Percentiles rank a stretch among this genome's conserved stretches.
Conservation (phyloP, 1,139 yeast species). For the Pichia sp. region DNA sequence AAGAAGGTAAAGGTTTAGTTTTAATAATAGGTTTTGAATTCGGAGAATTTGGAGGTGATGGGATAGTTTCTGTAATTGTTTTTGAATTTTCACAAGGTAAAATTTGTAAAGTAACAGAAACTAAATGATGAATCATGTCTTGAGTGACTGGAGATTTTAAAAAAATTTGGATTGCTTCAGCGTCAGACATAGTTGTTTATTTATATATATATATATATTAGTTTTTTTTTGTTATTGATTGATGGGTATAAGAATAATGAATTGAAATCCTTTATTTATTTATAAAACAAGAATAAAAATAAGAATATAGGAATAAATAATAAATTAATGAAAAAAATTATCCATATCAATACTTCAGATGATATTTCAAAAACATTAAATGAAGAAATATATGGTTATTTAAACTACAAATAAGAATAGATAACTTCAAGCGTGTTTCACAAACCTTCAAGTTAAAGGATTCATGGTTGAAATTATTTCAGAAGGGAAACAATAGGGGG, state of each 20-base stretch:
- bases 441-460: too few species aligned
- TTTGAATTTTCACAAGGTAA: constrained; percentile 46
- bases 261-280: too few species aligned
- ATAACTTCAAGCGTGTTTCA: too few species aligned
- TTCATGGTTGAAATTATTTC: too few species aligned
- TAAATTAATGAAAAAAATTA: too few species aligned
- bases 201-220: neutral
- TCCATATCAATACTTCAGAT: too few species aligned
- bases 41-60: constrained; percentile 34
- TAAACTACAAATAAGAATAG: too few species aligned
- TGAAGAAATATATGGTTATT: too few species aligned
- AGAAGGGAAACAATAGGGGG: too few species aligned
- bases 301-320: too few species aligned
- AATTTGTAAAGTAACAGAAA: constrained; percentile 56
- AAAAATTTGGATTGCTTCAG: constrained; percentile 51
- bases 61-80: constrained; percentile 27
- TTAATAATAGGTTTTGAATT: constrained; percentile 20
- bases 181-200: constrained; percentile 35
- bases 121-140: constrained; percentile 61
- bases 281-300: neutral
- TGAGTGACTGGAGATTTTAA: constrained; percentile 54
- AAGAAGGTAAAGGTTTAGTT: constrained; percentile 51
- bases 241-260: neutral
- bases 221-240: too few species aligned
- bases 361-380: too few species aligned